phyloP scores from a whole-genome alignment of 345 rosid species.

The Litchi chinensis region DNA sequence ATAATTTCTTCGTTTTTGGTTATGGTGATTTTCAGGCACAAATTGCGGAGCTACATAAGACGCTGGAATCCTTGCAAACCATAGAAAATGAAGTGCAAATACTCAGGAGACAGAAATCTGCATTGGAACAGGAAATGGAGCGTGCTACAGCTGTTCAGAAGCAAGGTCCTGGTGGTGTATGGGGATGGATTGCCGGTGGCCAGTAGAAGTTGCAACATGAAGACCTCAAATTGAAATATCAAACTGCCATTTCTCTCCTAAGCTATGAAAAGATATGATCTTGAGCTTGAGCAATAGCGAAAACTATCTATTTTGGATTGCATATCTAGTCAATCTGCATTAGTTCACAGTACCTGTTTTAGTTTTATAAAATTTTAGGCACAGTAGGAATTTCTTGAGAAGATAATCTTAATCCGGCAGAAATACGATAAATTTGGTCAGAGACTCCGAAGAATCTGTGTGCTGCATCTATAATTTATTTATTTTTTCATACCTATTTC shows the following conservation, averaged over 20 bases:
- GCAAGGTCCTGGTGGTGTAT: constrained; percentile 86
- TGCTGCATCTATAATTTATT: not conserved
- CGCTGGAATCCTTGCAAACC: constrained; percentile 68
- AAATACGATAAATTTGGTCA: constrained; percentile 13
- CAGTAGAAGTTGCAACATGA: constrained; percentile 23
- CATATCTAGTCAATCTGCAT: constrained; percentile 4
- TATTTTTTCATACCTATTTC: not conserved
- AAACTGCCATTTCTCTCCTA: not conserved
- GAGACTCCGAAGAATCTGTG: not conserved
- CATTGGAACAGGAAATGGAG: constrained; percentile 68
- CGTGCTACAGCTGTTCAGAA: constrained; percentile 41
- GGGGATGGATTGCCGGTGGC: constrained; percentile 72
- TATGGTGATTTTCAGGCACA: constrained; percentile 65
- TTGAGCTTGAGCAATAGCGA: not conserved
- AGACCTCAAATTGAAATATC: constrained; percentile 13
- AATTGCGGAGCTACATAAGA: constrained; percentile 81
- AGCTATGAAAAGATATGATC: not conserved
- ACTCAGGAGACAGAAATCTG: constrained; percentile 75
- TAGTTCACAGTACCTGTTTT: not conserved
- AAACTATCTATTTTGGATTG: not conserved
- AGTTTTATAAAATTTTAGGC: not conserved
- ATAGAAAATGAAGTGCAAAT: constrained; percentile 82
- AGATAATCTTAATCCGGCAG: not conserved
- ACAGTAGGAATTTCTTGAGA: not conserved
- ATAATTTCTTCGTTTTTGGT: not conserved